A percentile compares a stretch with the other conserved stretches of the same genome.
Evolutionary conservation across 2,329 filamentous ascomycete species (phyloP).

Genomic region (Venturia asperata): DNA sequence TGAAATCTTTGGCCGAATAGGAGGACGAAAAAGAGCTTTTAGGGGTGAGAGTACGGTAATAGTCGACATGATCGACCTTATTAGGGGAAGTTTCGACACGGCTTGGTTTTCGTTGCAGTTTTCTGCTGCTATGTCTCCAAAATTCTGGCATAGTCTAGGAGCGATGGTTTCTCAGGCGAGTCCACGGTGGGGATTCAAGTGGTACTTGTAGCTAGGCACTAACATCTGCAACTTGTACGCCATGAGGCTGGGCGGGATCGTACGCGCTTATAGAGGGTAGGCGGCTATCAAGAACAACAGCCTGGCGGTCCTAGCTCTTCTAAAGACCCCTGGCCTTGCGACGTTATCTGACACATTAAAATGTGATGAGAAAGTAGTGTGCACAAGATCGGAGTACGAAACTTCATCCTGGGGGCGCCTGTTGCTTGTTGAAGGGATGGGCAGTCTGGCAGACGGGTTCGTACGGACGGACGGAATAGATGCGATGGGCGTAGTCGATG

Average conservation of each 20-base stretch:
- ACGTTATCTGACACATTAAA: constrained; percentile 10
- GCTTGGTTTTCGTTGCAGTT: constrained; percentile 1
- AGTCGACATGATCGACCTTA: background rate
- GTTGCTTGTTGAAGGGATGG: background rate
- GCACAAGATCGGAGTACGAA: background rate
- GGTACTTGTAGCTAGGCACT: background rate
- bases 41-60: background rate
- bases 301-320: constrained; percentile 4
- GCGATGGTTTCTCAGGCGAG: background rate
- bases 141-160: background rate
- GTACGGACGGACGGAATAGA: background rate
- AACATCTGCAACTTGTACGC: constrained; percentile 2
- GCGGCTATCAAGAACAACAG: background rate
- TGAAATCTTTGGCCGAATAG: constrained; percentile 5
- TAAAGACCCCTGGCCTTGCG: background rate
- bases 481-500: background rate
- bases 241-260: background rate
- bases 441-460: background rate
- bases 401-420: background rate
- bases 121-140: constrained; percentile 2
- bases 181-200: background rate
- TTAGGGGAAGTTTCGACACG: background rate
- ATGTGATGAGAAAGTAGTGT: constrained; percentile 1
- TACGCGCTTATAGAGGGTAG: background rate
- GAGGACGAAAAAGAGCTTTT: constrained; percentile 5